Percentiles rank a stretch among this genome's conserved stretches.
phyloP scores from a whole-genome alignment of 257 asterid species.

The Solanum pennellii region DNA sequence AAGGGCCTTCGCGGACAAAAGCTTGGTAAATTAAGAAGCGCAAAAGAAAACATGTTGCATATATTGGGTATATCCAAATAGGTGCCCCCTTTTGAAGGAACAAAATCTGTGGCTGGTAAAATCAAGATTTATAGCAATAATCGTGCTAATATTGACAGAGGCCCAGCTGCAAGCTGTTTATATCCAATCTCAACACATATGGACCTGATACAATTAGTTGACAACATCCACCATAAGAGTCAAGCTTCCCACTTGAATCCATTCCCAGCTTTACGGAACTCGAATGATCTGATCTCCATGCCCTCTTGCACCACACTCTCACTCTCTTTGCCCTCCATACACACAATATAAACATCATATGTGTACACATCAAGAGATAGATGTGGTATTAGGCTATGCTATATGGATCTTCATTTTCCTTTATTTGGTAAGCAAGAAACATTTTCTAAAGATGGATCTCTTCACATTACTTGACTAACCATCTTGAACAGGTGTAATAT shows the following conservation, averaged over 20 bases:
- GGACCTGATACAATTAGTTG: neutral
- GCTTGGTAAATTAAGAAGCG: neutral
- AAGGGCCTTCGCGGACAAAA: neutral
- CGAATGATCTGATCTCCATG: neutral
- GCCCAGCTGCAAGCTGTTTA: neutral
- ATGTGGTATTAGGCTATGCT: neutral
- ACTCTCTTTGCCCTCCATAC: neutral
- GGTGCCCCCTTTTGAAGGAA: neutral
- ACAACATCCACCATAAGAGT: neutral
- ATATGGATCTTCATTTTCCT: neutral
- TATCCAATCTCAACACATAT: neutral
- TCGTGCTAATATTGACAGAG: neutral
- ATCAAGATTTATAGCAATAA: neutral
- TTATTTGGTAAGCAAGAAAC: neutral
- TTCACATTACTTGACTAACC: neutral
- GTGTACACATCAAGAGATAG: neutral
- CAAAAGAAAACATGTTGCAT: neutral
- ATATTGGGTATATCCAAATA: neutral
- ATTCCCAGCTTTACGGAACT: neutral
- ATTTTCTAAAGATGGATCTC: neutral
- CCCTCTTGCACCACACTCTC: neutral
- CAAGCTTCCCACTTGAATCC: neutral
- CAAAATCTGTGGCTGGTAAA: neutral
- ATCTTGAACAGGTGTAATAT: neutral
- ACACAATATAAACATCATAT: neutral